Percentiles rank a stretch among this genome's conserved stretches.
Evolutionary conservation across 31 red algal species (phyloP).

Genomic region (Asparagopsis taxiformis): DNA sequence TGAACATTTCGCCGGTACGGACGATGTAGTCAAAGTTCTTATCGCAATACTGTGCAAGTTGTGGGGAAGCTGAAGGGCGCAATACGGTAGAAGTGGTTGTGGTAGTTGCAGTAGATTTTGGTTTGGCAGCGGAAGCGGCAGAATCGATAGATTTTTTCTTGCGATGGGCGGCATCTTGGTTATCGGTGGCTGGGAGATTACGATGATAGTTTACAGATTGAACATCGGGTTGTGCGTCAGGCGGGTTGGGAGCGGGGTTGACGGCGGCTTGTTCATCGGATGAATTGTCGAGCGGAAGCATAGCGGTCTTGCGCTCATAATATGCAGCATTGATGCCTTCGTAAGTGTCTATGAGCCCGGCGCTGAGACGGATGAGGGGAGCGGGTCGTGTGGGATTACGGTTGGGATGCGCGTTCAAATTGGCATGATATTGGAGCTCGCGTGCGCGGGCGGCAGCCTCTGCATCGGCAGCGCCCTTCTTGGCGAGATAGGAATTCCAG

Average conservation of each 20-base stretch:
- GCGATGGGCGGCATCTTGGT: too few species aligned
- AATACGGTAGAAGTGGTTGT: background rate
- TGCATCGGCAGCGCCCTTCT: constrained; percentile 44
- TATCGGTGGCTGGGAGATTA: too few species aligned
- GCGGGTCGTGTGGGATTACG: background rate
- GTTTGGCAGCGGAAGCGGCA: background rate
- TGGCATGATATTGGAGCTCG: background rate
- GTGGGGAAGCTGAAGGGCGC: too few species aligned
- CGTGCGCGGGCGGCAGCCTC: constrained; percentile 11
- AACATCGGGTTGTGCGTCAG: too few species aligned
- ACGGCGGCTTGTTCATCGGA: too few species aligned
- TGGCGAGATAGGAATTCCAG: constrained; percentile 63
- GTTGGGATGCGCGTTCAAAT: background rate
- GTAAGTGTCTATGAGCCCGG: constrained; percentile 56
- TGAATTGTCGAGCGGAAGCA: too few species aligned
- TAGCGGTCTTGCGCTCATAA: constrained; percentile 11
- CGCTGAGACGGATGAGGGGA: constrained; percentile 30
- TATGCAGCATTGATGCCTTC: constrained; percentile 54
- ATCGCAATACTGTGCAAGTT: constrained; percentile 63
- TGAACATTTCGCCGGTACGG: constrained; percentile 67
- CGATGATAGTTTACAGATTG: too few species aligned
- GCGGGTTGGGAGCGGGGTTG: too few species aligned
- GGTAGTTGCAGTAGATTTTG: background rate
- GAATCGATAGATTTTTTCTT: too few species aligned
- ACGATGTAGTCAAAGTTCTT: constrained; percentile 90